A percentile compares a stretch with the other conserved stretches of the same genome.
These are phyloP conservation scores for Penicillium janthinellum DNA, from an alignment of 2,329 filamentous ascomycete genomes.

Conservation along the genomic window DNA sequence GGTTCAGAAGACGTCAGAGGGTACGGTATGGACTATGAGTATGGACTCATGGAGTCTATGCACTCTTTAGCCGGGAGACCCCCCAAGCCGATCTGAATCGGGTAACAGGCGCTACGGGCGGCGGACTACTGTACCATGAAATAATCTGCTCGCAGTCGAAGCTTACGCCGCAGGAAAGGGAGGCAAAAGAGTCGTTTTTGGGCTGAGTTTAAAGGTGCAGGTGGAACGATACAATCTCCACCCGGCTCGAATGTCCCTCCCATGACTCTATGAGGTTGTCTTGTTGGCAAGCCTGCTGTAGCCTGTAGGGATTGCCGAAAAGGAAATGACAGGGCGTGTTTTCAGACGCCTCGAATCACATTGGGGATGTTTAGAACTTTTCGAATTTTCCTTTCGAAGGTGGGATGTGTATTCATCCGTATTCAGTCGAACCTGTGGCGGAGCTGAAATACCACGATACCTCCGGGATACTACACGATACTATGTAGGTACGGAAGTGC, in stretches of 20 bases:
- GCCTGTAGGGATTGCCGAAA: neutral
- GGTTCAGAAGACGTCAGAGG: slow-evolving; percentile 16
- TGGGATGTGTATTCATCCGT: neutral
- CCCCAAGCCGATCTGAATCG: neutral
- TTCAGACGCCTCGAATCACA: neutral
- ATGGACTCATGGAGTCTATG: neutral
- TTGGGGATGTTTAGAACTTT: neutral
- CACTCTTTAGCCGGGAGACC: slow-evolving; percentile 6
- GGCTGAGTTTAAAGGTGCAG: neutral
- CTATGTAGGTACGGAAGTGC: neutral
- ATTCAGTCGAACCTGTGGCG: slow-evolving; percentile 2
- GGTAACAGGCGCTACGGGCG: slow-evolving; percentile 10
- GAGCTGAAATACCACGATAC: slow-evolving; percentile 20
- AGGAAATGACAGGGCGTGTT: neutral
- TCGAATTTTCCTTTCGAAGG: neutral
- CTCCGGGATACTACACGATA: neutral
- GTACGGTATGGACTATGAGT: slow-evolving; percentile 4
- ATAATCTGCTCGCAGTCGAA: neutral
- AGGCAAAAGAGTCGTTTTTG: neutral
- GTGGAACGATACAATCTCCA: neutral
- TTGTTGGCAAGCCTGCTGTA: neutral
- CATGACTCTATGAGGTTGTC: neutral
- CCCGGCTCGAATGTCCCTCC: too few species aligned
- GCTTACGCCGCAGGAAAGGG: neutral
- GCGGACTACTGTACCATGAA: slow-evolving; percentile 7